Evolutionary conservation across 2,329 filamentous ascomycete genomes (phyloP), one percentile per base, ranked within the genome.

Genomic region (Camptophora hylomeconis): DNA sequence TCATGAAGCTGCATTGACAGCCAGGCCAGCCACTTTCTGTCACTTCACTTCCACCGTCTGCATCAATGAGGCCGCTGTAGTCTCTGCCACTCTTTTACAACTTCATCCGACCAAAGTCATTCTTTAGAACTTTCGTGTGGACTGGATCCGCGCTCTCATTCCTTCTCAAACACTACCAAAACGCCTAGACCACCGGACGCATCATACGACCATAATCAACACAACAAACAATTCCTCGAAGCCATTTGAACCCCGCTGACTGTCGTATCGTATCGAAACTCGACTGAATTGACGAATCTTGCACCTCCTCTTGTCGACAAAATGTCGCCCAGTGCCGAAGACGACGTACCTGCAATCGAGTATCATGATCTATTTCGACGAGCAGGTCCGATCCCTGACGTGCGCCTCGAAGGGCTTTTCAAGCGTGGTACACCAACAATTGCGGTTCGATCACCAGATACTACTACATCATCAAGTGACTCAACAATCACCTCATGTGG

Each of bases 301-400:
- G n/a, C n/a, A n/a, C 4, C 14, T 17, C 17, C 24, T 24, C 18
- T 24, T 20, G 22, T 22, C 17, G 18, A 17, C 12, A 14, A 21
- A 24, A 21, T 4, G 19, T 8, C 26, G 13, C 23, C n/a, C 27
- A 7, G 5, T 12, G 22, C 11, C 25, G 34, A 26, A 21, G 16
- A 24, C 20, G 24, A 36, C 21, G 41, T 39, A 26, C 41, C 38
- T 11, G 36, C 38, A 21, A 31, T 42, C 15, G 33, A 37, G 17
- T 29, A 29, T 4, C 35, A 38, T 30, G 26, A 35, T 16, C 36
- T 40, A 17, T 27, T 38, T 15, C 36, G 30, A 16, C 28, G 37
- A 21, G 40, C 41, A 24, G 40, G 35, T 9, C 41, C 40, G 7
- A 38, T 45, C 12, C 41, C 40, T 4, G 40, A 40, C 17, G 24